phyloP scores from a whole-genome alignment of 2,329 filamentous ascomycete genomes.

The Elsinoe australis region DNA sequence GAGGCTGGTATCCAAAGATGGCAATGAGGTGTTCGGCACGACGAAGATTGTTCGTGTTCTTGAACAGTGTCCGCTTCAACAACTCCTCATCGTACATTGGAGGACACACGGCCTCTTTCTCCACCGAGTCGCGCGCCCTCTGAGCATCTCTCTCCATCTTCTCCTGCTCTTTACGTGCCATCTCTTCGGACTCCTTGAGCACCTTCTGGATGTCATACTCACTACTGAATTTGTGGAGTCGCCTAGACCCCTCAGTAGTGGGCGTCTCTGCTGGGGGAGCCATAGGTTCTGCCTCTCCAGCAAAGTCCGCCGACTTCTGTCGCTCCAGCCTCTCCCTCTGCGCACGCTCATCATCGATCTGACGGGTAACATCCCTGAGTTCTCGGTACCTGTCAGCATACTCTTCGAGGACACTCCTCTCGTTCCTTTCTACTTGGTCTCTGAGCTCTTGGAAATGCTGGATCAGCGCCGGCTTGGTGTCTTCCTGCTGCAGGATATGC shows the following conservation, averaged over 20 bases:
- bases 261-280: slow-evolving; percentile 28
- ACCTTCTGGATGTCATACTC: slow-evolving; percentile 67
- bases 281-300: slow-evolving; percentile 40
- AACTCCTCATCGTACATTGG: slow-evolving; percentile 59
- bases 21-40: slow-evolving; percentile 60
- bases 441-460: not conserved
- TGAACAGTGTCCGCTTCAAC: slow-evolving; percentile 51
- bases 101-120: slow-evolving; percentile 69
- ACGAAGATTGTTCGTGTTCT: slow-evolving; percentile 58
- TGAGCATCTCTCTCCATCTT: slow-evolving; percentile 44
- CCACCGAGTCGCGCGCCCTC: slow-evolving; percentile 63
- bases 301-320: slow-evolving; percentile 30
- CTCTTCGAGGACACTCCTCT: slow-evolving; percentile 24
- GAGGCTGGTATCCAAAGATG: slow-evolving; percentile 64
- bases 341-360: slow-evolving; percentile 36
- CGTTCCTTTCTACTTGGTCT: slow-evolving; percentile 20
- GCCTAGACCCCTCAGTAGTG: slow-evolving; percentile 48
- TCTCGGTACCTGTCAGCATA: slow-evolving; percentile 35
- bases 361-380: slow-evolving; percentile 37
- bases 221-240: slow-evolving; percentile 53
- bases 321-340: slow-evolving; percentile 32
- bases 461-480: slow-evolving; percentile 32
- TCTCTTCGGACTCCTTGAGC: slow-evolving; percentile 64
- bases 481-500: slow-evolving; percentile 29
- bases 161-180: slow-evolving; percentile 62